Base-by-base conservation (phyloP, 2,329 filamentous ascomycete genomes). In the Venturia effusa region DNA sequence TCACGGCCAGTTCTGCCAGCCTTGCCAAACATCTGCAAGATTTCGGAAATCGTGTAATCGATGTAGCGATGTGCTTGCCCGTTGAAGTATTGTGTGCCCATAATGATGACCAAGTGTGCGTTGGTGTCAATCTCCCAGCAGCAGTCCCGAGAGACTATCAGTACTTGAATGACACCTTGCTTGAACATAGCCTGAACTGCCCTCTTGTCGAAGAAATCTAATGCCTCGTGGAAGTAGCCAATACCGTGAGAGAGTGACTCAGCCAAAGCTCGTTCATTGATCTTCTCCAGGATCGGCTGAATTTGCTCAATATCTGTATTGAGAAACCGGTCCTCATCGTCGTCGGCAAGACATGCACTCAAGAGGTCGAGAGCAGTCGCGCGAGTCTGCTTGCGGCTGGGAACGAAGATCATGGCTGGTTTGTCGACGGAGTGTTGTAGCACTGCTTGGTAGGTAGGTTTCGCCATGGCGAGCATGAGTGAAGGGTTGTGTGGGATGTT, bases 1-100 rank as follows among this genome's bases (percentile, higher is more conserved):
- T 96, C 92, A 71, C 87, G 83, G 3, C 88, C 84, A 10, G 91
- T 86, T 48, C 89, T 86, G 63, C 92, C 86, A 43, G 94, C 90
- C 75, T 94, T 96, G 69, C 94, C 94, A 70, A 97, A 96, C 93
- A 99, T 99, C 72, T 99, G 94, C 64, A 99, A 79, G 19, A 99
- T 86, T 72, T 99, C 94, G 71, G 89, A 93, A 68, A 97, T 85
- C 4, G 92, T 89, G 71, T 99, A 99, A 75, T 99, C 94, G 62
- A 97, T 87, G 74, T 99, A 99, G 66, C 95, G 88, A 74, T 99
- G 95, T 76, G 99, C 93, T 61, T 92, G 88, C 7, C 94, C 94
- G 71, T 99, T 94, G 68, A 93, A 99, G 77, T 92, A 97, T 72
- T 99, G 94, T 1, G 95, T 99, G 19, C 92, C 92, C 92, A 99